Evolutionary conservation across 208 protist genomes (phyloP), one percentile per base, ranked within the genome.

Genomic region (Kentomonas sorsogonicus): DNA sequence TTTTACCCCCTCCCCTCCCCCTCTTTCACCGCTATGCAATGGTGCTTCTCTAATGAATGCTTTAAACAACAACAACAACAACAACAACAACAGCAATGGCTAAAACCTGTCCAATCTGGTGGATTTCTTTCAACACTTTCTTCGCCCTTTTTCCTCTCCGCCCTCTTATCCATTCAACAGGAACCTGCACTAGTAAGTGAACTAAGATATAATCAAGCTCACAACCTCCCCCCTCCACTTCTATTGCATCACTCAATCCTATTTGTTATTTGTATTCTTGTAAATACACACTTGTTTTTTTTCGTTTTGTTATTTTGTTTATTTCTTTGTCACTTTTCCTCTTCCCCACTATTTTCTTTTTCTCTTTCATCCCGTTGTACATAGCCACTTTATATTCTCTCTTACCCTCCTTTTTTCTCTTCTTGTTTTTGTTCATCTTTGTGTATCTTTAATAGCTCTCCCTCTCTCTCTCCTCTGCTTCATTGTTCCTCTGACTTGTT

Each of bases 121-220:
- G n/a, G n/a, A n/a, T n/a, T n/a, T n/a, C n/a, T n/a, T n/a, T n/a
- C n/a, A n/a, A n/a, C n/a, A n/a, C n/a, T n/a, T 71, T 60, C 5
- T 65, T 63, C 39, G 2, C 33, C 33, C 27, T 39, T 57, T 70
- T 44, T 46, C 23, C 25, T 59, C 20, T 36, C 36, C 38, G 40
- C 27, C 25, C 48, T 25, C 41, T 20, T 44, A 30, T 22, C 45
- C 31, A 2, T 57, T 18, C 13, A 46, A 31, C 30, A 51, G 16
- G n/a, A 16, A 51, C 30, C 44, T 51, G 43, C 31, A 59, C 52
- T 55, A 60, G 44, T 65, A 50, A 52, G 40, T 55, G 44, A 53
- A 51, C 50, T 53, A 51, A 66, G 45, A 59, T 59, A 48, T 46
- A 44, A 48, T 23, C 15, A 50, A n/a, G 16, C 31, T 65, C 18